Evolutionary conservation across 2,329 filamentous ascomycete species (phyloP).

Genomic region (Ascochyta clinopodiicola): DNA sequence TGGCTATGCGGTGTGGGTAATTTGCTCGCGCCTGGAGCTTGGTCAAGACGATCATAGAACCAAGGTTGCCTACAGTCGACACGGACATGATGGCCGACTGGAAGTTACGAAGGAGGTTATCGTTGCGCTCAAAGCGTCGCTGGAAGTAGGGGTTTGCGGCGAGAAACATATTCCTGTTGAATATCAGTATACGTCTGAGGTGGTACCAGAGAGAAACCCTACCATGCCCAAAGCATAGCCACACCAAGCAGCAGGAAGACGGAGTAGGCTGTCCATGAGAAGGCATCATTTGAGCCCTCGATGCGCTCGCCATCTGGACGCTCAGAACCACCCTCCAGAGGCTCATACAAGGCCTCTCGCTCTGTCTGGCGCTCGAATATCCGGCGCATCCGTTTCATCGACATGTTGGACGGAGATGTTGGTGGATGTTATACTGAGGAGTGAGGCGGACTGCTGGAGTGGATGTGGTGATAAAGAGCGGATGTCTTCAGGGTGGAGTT

Average conservation of each 20-base stretch:
- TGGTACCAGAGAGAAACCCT: slow-evolving; percentile 40
- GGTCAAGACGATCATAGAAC: slow-evolving; percentile 76
- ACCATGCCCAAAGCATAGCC: slow-evolving; percentile 98
- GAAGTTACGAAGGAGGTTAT: slow-evolving; percentile 80
- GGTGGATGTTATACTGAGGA: neutral
- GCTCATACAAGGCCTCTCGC: slow-evolving; percentile 43
- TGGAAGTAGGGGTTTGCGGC: slow-evolving; percentile 94
- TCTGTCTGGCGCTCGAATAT: slow-evolving; percentile 39
- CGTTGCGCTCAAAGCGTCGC: slow-evolving; percentile 73
- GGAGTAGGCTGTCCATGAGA: slow-evolving; percentile 85
- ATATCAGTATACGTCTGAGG: slow-evolving; percentile 9
- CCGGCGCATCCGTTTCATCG: slow-evolving; percentile 46
- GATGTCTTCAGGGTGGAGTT: slow-evolving; percentile 2
- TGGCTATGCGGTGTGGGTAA: slow-evolving; percentile 85
- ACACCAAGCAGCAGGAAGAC: slow-evolving; percentile 87
- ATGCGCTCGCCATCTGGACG: slow-evolving; percentile 43
- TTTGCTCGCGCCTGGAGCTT: slow-evolving; percentile 82
- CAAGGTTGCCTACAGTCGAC: slow-evolving; percentile 82
- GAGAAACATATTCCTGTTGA: slow-evolving; percentile 94
- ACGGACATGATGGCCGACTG: slow-evolving; percentile 88
- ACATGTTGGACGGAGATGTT: slow-evolving; percentile 7
- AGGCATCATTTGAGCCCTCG: slow-evolving; percentile 49
- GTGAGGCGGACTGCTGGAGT: slow-evolving; percentile 16
- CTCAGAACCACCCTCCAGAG: slow-evolving; percentile 47
- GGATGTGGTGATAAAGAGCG: slow-evolving; percentile 17